Evolutionary conservation across 768 basidiomycete genomes (phyloP).

Genomic region (Auricularia heimuer): DNA sequence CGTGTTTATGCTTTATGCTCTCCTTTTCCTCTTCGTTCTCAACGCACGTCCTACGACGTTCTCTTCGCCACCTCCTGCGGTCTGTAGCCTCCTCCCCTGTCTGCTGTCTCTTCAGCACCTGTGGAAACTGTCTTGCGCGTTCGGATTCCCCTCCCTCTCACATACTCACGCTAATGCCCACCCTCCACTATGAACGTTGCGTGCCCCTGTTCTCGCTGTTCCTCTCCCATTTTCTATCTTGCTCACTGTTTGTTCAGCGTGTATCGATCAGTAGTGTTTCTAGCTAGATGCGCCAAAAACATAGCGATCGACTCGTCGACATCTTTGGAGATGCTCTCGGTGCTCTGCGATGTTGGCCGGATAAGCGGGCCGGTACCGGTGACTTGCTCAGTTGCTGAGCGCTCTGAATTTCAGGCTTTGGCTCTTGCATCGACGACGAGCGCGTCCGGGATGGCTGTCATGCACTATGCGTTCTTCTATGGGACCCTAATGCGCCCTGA

Average conservation of each 20-base stretch:
- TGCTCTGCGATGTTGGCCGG: no score
- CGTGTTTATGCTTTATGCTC: background rate
- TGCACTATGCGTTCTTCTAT: constrained; percentile 24
- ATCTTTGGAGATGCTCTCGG: background rate
- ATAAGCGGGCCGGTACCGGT: no score
- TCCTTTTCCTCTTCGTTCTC: no score
- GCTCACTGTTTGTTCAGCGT: background rate
- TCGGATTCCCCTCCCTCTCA: background rate
- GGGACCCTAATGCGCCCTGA: constrained; percentile 31
- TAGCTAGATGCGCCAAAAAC: background rate
- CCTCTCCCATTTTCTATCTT: background rate
- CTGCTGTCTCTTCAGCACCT: no score
- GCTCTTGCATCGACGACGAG: no score
- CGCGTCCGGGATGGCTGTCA: background rate
- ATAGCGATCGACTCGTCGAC: background rate
- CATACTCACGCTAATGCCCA: background rate
- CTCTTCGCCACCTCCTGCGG: no score
- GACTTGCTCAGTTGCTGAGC: no score
- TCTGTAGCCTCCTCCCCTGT: no score
- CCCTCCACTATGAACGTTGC: background rate
- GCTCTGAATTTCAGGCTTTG: no score
- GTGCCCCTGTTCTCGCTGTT: background rate
- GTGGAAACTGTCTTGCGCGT: background rate
- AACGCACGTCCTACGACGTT: no score
- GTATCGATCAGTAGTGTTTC: background rate